Evolutionary conservation across 2,329 filamentous ascomycete species (phyloP).

Genomic region (Ophiostoma triangulosporum): DNA sequence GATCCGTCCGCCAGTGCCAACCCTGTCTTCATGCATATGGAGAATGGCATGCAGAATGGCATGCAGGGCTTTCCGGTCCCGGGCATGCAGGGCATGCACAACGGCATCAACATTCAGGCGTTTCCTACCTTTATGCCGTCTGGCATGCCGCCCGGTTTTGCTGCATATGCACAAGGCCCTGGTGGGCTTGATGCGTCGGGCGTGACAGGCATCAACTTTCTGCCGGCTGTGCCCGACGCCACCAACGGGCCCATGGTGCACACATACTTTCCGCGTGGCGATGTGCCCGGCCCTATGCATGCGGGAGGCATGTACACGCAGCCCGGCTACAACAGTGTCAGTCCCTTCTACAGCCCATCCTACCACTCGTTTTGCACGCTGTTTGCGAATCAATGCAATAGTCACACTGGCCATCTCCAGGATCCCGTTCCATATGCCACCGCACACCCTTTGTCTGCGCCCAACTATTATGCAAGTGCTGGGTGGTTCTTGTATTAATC

Average conservation of each 20-base stretch:
- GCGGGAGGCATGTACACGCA: slow-evolving; percentile 10
- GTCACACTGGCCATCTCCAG: not conserved
- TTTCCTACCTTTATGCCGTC: slow-evolving; percentile 5
- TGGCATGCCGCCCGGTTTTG: not conserved
- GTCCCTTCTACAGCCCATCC: slow-evolving; percentile 5
- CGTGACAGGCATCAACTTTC: slow-evolving; percentile 34
- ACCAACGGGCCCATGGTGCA: slow-evolving; percentile 41
- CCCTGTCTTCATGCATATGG: not conserved
- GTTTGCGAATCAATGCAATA: too few species aligned
- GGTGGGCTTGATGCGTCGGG: slow-evolving; percentile 7
- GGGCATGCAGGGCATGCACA: slow-evolving; percentile 7
- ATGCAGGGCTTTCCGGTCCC: slow-evolving; percentile 10
- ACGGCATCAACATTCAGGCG: slow-evolving; percentile 5
- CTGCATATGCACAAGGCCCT: not conserved
- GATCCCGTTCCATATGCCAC: not conserved
- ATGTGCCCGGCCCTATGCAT: slow-evolving; percentile 19
- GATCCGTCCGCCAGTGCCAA: not conserved
- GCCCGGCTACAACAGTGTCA: slow-evolving; percentile 10
- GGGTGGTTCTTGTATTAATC: too few species aligned
- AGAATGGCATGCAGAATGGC: slow-evolving; percentile 2
- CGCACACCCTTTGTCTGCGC: not conserved
- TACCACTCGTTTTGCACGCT: too few species aligned
- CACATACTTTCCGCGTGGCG: slow-evolving; percentile 41
- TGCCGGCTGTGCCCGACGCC: slow-evolving; percentile 46
- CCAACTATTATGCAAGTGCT: slow-evolving; percentile 8